Evolutionary conservation across 345 rosid genomes (phyloP), one percentile per base, ranked within the genome.

Genomic region (Turnera subulata): DNA sequence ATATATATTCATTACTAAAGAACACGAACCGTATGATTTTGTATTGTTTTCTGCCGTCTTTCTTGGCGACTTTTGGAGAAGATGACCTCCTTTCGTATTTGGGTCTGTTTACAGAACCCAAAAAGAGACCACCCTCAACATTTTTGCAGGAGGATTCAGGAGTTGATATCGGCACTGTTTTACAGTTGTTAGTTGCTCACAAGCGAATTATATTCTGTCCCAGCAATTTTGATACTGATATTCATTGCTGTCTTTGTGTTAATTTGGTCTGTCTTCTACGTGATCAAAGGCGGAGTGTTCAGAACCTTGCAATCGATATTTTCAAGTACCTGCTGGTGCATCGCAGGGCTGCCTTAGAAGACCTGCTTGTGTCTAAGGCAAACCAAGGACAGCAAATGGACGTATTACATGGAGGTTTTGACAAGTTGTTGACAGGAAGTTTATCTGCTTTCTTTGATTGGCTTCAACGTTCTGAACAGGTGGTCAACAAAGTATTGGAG

Each of bases 401-500:
- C 84, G 83, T 85, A 55, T 75, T 94, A 55, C 97, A 88, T 72
- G 96, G 87, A 62, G 99, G 97, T 68, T 85, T 94, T 78, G 99
- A 94, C 78, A 82, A 68, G 76, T 78, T 94, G 73, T 74, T 94
- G 80, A 88, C 95, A 59, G 95, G 81, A 56, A 90, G 70, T 71
- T 64, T 84, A 64, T 77, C 84, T 57, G 65, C 74, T 60, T 94
- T 94, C 77, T 78, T 82, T 72, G 90, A 81, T 63, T 94, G 99
- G 99, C 77, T 84, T 80, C 82, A 72, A 71, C 75, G 78, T 82
- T 85, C 92, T 23, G 89, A 94, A 64, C 84, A 77, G 75, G 74
- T 64, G 29, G 81, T 88, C 66, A 80, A 81, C 80, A 88, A 82
- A 73, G 95, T 90, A 55, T 52, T 94, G 81, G 99, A 94, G 66